Percentiles rank a stretch among this genome's conserved stretches.
Conservation (phyloP, 257 asterid genomes). For the Eucommia ulmoides region DNA sequence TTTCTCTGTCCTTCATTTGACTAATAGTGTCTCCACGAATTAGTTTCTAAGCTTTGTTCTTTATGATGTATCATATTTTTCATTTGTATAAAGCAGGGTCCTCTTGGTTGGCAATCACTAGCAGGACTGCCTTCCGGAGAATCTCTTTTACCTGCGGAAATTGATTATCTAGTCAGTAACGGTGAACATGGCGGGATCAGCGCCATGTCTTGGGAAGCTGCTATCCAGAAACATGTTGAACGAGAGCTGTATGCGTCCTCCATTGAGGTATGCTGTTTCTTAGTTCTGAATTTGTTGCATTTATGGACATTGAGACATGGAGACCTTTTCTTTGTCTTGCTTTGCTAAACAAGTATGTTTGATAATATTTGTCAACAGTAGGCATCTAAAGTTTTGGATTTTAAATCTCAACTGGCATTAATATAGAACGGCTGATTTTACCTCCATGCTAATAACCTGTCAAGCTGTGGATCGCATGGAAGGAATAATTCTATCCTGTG, state of each 20-base stretch:
- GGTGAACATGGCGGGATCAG: slow-evolving; percentile 61
- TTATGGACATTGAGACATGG: neutral
- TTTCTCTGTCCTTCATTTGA: too few species aligned
- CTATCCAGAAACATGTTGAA: slow-evolving; percentile 81
- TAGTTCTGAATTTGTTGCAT: too few species aligned
- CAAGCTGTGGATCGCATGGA: too few species aligned
- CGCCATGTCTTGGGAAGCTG: slow-evolving; percentile 92
- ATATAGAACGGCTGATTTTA: too few species aligned
- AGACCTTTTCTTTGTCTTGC: neutral
- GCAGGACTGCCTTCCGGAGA: slow-evolving; percentile 59
- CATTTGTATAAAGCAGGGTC: slow-evolving; percentile 54
- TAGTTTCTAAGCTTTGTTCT: neutral
- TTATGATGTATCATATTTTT: slow-evolving; percentile 2
- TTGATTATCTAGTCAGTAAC: slow-evolving; percentile 48
- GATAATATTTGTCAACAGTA: too few species aligned
- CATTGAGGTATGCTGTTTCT: slow-evolving; percentile 69
- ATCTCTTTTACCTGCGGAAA: slow-evolving; percentile 49
- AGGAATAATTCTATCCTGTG: too few species aligned
- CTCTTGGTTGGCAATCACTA: slow-evolving; percentile 82
- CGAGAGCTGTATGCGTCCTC: slow-evolving; percentile 86
- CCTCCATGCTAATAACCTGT: too few species aligned
- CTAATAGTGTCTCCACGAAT: neutral
- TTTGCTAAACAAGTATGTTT: neutral
- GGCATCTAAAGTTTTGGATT: too few species aligned
- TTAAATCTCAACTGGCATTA: too few species aligned